These are phyloP conservation scores for Exophiala sp. DNA, from an alignment of 2,329 filamentous ascomycete genomes.

Conservation along the genomic window DNA sequence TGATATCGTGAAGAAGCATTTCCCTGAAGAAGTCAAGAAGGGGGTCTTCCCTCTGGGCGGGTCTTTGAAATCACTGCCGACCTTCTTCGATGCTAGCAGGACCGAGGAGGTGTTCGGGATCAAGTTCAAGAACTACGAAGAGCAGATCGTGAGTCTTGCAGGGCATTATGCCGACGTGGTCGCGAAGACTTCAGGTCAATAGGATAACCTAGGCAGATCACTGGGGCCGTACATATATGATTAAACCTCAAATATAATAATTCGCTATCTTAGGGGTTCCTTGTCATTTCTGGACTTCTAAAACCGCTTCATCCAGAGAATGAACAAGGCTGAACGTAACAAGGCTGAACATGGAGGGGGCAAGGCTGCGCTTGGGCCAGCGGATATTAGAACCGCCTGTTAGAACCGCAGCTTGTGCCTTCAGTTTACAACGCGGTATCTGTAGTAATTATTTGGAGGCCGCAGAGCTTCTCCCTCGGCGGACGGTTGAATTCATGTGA, in stretches of 20 bases:
- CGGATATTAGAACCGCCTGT: not conserved
- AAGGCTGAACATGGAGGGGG: not conserved
- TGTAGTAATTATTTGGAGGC: too few species aligned
- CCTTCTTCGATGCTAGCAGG: conserved; percentile 45
- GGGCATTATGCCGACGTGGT: conserved; percentile 16
- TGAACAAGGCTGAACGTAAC: not conserved
- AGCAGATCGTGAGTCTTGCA: conserved; percentile 30
- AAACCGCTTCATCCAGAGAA: too few species aligned
- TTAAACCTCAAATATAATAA: too few species aligned
- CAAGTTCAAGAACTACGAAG: conserved; percentile 37
- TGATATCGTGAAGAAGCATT: conserved; percentile 39
- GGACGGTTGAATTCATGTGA: too few species aligned
- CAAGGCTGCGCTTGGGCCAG: not conserved
- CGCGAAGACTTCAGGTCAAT: conserved; percentile 1
- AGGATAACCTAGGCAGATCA: not conserved
- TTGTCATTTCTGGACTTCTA: too few species aligned
- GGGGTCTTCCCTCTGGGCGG: conserved; percentile 43
- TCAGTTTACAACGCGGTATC: too few species aligned
- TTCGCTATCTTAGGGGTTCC: too few species aligned
- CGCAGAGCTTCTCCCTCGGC: too few species aligned
- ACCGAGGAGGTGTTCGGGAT: conserved; percentile 39
- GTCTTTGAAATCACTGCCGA: conserved; percentile 50
- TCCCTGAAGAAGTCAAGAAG: conserved; percentile 37
- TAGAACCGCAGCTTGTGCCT: not conserved
- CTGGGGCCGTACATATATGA: too few species aligned